Base-by-base conservation (phyloP, 352 stramenopile species). In the Phytopythium helicoides region DNA sequence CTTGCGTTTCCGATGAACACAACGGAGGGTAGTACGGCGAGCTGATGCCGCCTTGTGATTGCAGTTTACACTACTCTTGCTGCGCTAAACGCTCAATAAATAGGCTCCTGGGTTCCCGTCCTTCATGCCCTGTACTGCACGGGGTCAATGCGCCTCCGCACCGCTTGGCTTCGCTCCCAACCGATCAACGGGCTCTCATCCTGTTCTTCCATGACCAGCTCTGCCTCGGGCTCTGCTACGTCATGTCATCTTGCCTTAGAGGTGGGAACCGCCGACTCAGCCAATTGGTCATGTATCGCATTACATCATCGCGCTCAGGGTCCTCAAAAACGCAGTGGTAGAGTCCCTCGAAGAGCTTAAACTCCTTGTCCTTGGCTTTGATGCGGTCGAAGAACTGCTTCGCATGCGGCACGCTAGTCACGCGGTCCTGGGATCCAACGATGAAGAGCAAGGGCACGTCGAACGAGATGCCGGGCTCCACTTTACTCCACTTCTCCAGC, bases 281-380 rank as follows among this genome's bases (percentile, higher is more conserved):
- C 68, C 77, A 88, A 6, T 64, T 53, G n/a, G 56, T 58, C 18
- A 82, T 39, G 50, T 84, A 67, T 8, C 68, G 48, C 16, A 86
- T 40, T 18, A 88, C 78, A 5, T 76, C 63, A 18, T 86, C 74
- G 18, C 66, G 62, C 61, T 85, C 75, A 1, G 72, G 72, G 31
- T 87, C 78, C 42, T 87, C 67, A 51, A 79, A 87, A 34, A 89
- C 60, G 60, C 73, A 81, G 66, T 89, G 75, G 51, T 67, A 86
- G 14, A 86, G 41, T 2, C 75, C 78, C 8, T 79, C 65, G 42
- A 84, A 89, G 44, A 79, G 18, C 49, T 83, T 79, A 50, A 84
- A 76, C 53, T 80, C 54, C 64, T 86, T 89, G 72, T 89, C 73
- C 21, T 62, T 54, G 50, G 62, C 81, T n/a, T 36, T 55, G 38